Evolutionary conservation across 495 filamentous ascomycete genomes (phyloP), one percentile per base, ranked within the genome.

Genomic region (Penicillium simplicissimum): DNA sequence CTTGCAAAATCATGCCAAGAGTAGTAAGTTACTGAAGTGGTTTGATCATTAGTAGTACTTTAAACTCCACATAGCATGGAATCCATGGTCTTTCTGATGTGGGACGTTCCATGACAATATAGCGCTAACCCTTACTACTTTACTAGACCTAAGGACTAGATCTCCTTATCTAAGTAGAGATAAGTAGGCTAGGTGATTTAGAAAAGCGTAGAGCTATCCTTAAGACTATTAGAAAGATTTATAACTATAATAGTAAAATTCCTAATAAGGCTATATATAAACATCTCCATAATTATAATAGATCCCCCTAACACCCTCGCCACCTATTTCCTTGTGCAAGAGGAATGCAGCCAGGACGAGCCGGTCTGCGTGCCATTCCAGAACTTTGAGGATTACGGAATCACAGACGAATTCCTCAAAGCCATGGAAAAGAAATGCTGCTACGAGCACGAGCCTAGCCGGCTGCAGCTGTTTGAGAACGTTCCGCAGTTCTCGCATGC

Each of bases 41-140:
- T 31, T 31, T 31, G 28, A 31, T 31, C 28, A 31, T 31, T 31
- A 31, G 28, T 31, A 31, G 2, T 6, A n/a, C n/a, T 31, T 31
- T 31, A 51, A 92, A 87, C 67, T 95, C 91, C 34, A 90, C 84
- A 63, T 79, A 95, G 59, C 83, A n/a, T n/a, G n/a, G n/a, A 88
- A 54, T 93, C 89, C 72, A 87, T 85, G 0, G 91, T 93, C 80
- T 93, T 94, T 51, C 83, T 82, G 1, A 88, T 90, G 0, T 90
- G 0, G 84, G 77, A 8, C 89, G 87, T 53, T 94, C 91, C 88
- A 95, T 92, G 63, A 92, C 89, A 92, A 73, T n/a, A n/a, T n/a
- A n/a, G n/a, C n/a, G n/a, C n/a, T n/a, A n/a, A n/a, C n/a, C n/a
- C n/a, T n/a, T n/a, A n/a, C n/a, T n/a, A n/a, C n/a, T n/a, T n/a